Percentiles rank a stretch among this genome's conserved stretches.
These are phyloP conservation scores for Cyamopsis tetragonoloba DNA, from an alignment of 306 rosid species.

Conservation along the genomic window DNA sequence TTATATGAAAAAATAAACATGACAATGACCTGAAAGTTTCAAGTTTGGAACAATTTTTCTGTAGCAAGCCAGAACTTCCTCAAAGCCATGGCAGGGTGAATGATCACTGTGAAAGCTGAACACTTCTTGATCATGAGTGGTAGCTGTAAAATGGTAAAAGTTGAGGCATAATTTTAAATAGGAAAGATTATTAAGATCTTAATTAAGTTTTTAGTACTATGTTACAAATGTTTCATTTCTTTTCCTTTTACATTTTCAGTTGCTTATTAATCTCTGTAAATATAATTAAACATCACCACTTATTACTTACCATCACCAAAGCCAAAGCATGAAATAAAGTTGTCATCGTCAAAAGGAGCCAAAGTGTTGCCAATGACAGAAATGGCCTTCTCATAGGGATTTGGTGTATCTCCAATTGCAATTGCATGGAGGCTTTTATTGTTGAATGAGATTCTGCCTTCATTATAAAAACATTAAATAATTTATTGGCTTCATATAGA, in stretches of 20 bases:
- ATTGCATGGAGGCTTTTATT: constrained; percentile 71
- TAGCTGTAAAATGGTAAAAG: constrained; percentile 40
- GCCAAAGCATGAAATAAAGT: constrained; percentile 92
- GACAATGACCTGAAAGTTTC: constrained; percentile 59
- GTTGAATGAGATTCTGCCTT: constrained; percentile 74
- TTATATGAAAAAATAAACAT: neutral
- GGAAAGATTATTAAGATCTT: neutral
- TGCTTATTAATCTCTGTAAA: too few species aligned
- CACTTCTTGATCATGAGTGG: constrained; percentile 84
- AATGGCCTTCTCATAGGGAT: constrained; percentile 87
- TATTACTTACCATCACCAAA: constrained; percentile 92
- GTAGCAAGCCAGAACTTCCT: constrained; percentile 84
- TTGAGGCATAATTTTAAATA: constrained; percentile 2
- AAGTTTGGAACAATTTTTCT: constrained; percentile 62
- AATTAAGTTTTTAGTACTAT: too few species aligned
- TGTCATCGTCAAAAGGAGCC: constrained; percentile 92
- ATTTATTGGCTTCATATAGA: constrained; percentile 25
- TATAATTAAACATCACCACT: too few species aligned
- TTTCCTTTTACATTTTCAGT: neutral
- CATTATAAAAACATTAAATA: constrained; percentile 30
- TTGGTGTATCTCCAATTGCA: constrained; percentile 63
- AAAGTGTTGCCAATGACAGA: constrained; percentile 78
- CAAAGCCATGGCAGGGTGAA: constrained; percentile 83
- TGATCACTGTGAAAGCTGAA: constrained; percentile 84
- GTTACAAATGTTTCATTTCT: too few species aligned